Percentiles rank a stretch among this genome's conserved stretches.
Evolutionary conservation across 768 basidiomycete species (phyloP).

Genomic region (Xerocomus brunneocitrinus): DNA sequence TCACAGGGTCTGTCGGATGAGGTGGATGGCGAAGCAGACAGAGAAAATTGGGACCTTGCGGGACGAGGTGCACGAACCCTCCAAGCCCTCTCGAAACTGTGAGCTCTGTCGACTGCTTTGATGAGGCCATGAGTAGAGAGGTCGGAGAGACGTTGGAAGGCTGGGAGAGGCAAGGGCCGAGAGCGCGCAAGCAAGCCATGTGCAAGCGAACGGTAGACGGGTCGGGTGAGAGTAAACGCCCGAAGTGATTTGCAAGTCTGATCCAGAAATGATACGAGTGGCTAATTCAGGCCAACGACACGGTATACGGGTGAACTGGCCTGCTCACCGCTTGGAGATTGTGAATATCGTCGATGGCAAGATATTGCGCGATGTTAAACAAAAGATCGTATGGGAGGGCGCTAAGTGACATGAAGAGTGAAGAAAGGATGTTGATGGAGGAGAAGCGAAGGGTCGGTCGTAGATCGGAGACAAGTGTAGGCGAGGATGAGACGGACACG

Average conservation of each 20-base stretch:
- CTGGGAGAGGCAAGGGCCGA: slow-evolving; percentile 62
- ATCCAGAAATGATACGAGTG: not conserved
- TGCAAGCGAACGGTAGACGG: slow-evolving; percentile 65
- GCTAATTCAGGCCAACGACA: not conserved
- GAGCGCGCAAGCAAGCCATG: slow-evolving; percentile 59
- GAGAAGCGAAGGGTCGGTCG: not conserved
- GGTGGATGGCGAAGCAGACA: slow-evolving; percentile 25
- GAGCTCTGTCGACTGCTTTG: slow-evolving; percentile 58
- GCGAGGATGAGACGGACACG: not conserved
- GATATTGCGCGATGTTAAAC: slow-evolving; percentile 60
- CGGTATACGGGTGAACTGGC: not conserved
- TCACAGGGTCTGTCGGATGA: slow-evolving; percentile 20
- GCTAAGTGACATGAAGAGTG: slow-evolving; percentile 29
- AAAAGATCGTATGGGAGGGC: slow-evolving; percentile 66
- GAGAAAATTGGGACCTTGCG: slow-evolving; percentile 28
- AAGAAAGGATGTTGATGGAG: not conserved
- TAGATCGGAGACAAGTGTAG: slow-evolving; percentile 3
- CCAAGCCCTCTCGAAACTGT: slow-evolving; percentile 61
- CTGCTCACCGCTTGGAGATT: slow-evolving; percentile 55
- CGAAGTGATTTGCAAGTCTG: slow-evolving; percentile 62
- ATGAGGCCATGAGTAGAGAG: slow-evolving; percentile 60
- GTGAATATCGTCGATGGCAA: slow-evolving; percentile 58
- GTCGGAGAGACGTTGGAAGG: slow-evolving; percentile 65
- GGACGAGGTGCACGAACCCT: slow-evolving; percentile 54
- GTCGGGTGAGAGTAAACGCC: slow-evolving; percentile 57